Evolutionary conservation across 495 filamentous ascomycete species (phyloP).

Genomic region (Sphaerosporella brunnea): DNA sequence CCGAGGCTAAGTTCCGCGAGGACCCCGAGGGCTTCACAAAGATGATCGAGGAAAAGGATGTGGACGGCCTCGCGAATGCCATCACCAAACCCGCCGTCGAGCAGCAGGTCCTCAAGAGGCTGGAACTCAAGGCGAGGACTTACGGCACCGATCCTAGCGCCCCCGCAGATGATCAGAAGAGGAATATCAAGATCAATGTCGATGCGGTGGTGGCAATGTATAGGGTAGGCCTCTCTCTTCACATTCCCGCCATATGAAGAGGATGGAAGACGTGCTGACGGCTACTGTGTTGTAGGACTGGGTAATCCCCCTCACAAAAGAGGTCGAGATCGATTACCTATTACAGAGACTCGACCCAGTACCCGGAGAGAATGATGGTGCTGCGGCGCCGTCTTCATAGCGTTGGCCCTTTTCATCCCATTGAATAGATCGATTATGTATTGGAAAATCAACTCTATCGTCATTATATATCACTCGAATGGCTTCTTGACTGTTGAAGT

Average conservation of each 20-base stretch:
- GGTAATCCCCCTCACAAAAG: constrained; percentile 92
- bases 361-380: no score
- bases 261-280: background rate
- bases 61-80: constrained; percentile 62
- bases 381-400: no score
- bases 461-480: no score
- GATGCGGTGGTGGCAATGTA: constrained; percentile 93
- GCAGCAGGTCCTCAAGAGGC: constrained; percentile 71
- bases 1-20: constrained; percentile 87
- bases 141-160: constrained; percentile 78
- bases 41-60: constrained; percentile 63
- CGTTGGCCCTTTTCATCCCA: no score
- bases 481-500: no score
- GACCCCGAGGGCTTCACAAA: constrained; percentile 62
- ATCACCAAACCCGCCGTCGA: constrained; percentile 87
- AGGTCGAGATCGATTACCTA: constrained; percentile 93
- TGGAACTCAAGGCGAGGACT: constrained; percentile 80
- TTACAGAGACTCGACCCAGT: constrained; percentile 62
- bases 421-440: no score
- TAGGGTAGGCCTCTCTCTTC: constrained; percentile 35
- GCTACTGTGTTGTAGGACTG: constrained; percentile 42
- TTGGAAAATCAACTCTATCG: no score
- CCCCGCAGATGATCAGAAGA: constrained; percentile 21
- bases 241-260: background rate
- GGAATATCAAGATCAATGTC: constrained; percentile 60